Conservation (phyloP, 192 early-diverging fungal genomes). For the Fimicolochytrium jonesii region DNA sequence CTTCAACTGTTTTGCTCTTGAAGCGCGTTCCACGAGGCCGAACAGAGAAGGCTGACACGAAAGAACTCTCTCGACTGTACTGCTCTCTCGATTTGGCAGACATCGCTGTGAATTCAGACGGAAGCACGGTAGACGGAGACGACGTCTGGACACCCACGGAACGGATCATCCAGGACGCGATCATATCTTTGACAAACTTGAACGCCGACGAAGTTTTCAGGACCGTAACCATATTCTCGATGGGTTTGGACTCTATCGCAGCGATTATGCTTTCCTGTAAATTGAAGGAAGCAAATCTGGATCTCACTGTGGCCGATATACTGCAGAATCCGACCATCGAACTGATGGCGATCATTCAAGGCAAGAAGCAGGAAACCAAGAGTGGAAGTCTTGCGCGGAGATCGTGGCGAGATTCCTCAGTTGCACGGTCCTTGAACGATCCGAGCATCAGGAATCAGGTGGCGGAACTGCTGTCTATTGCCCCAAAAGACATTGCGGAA, state of each 20-base stretch:
- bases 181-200: not conserved
- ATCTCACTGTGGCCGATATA: conserved; percentile 16
- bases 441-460: not conserved
- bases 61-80: not conserved
- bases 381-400: not conserved
- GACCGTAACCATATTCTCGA: conserved; percentile 7
- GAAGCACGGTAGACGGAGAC: not conserved
- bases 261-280: conserved; percentile 5
- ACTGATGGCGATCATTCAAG: not conserved
- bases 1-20: not conserved
- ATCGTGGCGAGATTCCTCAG: not conserved
- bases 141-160: not conserved
- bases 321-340: conserved; percentile 11
- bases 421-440: not conserved
- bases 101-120: not conserved
- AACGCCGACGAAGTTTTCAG: not conserved
- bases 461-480: not conserved
- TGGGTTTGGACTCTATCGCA: conserved; percentile 21
- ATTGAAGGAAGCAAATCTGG: not conserved
- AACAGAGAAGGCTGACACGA: not conserved
- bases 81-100: not conserved
- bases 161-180: not conserved
- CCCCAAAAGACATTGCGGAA: not conserved
- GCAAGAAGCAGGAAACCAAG: not conserved
- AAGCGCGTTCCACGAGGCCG: conserved; percentile 2